phyloP scores from a whole-genome alignment of 208 protist genomes.

The Crithidia mellificae region DNA sequence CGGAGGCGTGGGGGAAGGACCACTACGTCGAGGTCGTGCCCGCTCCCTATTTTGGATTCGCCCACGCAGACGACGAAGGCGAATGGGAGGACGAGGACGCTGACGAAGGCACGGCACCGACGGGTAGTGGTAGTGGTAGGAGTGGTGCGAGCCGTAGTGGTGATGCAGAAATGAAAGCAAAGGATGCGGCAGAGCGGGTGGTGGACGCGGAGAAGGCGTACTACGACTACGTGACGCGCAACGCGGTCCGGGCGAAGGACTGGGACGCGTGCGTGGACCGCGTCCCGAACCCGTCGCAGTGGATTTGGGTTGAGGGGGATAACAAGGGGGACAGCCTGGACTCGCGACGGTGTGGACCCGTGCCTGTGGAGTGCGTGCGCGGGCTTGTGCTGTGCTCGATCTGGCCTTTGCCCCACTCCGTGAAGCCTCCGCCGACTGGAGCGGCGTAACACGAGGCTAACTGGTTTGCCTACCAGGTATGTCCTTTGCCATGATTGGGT shows the following conservation, averaged over 20 bases:
- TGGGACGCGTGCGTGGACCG: constrained; percentile 74
- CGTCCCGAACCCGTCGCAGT: constrained; percentile 42
- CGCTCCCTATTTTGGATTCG: constrained; percentile 22
- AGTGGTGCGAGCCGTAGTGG: too few relatives aligned
- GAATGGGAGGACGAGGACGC: not conserved
- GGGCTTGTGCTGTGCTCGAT: constrained; percentile 52
- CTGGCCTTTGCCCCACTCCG: constrained; percentile 29
- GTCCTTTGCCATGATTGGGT: too few relatives aligned
- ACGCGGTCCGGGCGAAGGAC: constrained; percentile 43
- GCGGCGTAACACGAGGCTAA: not conserved
- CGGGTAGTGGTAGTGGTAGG: too few relatives aligned
- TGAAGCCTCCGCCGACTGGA: constrained; percentile 4
- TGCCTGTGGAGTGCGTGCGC: constrained; percentile 78
- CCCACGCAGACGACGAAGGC: not conserved
- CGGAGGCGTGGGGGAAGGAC: constrained; percentile 42
- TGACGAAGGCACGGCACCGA: not conserved
- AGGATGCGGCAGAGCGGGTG: not conserved
- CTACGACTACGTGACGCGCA: constrained; percentile 31
- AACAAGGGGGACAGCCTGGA: constrained; percentile 77
- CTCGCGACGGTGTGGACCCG: constrained; percentile 61
- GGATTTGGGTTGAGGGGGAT: constrained; percentile 87
- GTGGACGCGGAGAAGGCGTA: constrained; percentile 24
- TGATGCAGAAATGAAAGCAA: not conserved
- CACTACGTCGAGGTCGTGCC: constrained; percentile 45
- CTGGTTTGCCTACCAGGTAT: too few relatives aligned